Conservation (phyloP, 345 rosid species). For the Heritiera fomes region DNA sequence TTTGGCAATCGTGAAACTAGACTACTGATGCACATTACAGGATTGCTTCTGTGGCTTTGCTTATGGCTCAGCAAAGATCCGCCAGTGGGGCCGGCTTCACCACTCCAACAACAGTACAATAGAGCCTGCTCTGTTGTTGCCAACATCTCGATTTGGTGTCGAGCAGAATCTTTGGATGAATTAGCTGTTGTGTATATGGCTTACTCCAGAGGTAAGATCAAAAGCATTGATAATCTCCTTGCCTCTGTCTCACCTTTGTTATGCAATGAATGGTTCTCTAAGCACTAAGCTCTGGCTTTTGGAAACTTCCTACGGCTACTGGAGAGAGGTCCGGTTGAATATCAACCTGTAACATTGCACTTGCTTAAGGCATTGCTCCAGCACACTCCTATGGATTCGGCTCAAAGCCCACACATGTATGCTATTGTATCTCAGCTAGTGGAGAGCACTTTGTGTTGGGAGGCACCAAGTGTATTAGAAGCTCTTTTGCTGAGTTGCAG, state of each 20-base stretch:
- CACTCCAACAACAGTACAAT: constrained; percentile 82
- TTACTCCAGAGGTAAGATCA: constrained; percentile 72
- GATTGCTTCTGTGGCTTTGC: constrained; percentile 97
- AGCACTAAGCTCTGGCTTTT: constrained; percentile 91
- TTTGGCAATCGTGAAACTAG: constrained; percentile 91
- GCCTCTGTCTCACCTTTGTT: constrained; percentile 78
- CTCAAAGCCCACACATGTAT: constrained; percentile 97
- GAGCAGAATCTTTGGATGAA: constrained; percentile 71
- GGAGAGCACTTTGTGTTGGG: constrained; percentile 94
- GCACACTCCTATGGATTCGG: constrained; percentile 97
- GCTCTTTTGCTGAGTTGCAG: constrained; percentile 97
- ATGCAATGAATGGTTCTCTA: constrained; percentile 95
- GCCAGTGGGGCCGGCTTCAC: constrained; percentile 58
- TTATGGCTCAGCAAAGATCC: constrained; percentile 76
- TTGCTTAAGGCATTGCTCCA: constrained; percentile 93
- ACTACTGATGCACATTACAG: constrained; percentile 93
- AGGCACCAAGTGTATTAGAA: constrained; percentile 83
- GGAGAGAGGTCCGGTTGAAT: constrained; percentile 93
- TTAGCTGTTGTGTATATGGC: constrained; percentile 68
- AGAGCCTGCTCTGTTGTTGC: constrained; percentile 88
- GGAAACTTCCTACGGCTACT: constrained; percentile 83
- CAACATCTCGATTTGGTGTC: constrained; percentile 82
- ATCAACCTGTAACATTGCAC: constrained; percentile 84
- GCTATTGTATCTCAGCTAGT: constrained; percentile 95
- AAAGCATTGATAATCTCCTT: constrained; percentile 72